Evolutionary conservation across 2,329 filamentous ascomycete species (phyloP).

Genomic region (Penicillium decumbens): DNA sequence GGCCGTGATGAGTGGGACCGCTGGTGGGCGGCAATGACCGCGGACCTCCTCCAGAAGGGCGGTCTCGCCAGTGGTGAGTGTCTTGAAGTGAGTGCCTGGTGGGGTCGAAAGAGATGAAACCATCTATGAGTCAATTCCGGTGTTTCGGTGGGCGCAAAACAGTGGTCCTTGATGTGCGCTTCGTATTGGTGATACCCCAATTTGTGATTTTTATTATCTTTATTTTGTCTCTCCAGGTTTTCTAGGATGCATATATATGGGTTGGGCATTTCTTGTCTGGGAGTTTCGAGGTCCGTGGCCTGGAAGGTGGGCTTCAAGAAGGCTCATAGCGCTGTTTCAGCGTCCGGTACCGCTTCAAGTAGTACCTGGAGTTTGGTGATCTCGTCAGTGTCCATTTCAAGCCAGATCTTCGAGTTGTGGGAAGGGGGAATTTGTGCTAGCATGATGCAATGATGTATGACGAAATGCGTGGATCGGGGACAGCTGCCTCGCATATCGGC

Average conservation of each 20-base stretch:
- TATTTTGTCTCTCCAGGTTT: conserved; percentile 18
- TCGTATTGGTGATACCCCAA: conserved; percentile 40
- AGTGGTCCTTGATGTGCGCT: conserved; percentile 30
- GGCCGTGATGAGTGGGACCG: conserved; percentile 87
- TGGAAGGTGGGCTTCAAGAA: conserved; percentile 23
- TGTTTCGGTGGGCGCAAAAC: conserved; percentile 30
- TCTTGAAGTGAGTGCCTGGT: conserved; percentile 64
- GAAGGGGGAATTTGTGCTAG: conserved; percentile 9
- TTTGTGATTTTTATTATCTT: conserved; percentile 16
- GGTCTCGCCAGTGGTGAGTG: conserved; percentile 81
- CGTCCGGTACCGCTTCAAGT: conserved; percentile 84
- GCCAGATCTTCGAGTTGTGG: conserved; percentile 4
- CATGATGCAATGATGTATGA: conserved; percentile 25
- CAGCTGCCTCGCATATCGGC: conserved; percentile 12
- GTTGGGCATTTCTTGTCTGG: conserved; percentile 12
- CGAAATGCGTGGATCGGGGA: conserved; percentile 12
- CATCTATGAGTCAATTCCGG: conserved; percentile 21
- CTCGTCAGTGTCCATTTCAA: conserved; percentile 21
- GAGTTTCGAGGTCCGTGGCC: conserved; percentile 6
- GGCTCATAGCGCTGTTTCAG: conserved; percentile 73
- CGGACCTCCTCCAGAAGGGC: conserved; percentile 71
- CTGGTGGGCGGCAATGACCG: conserved; percentile 85
- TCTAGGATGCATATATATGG: conserved; percentile 24
- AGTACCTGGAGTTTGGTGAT: conserved; percentile 59
- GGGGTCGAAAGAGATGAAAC: conserved; percentile 53